A percentile compares a stretch with the other conserved stretches of the same genome.
Conservation (phyloP, 371 early-diverging fungal species). For the Conidiobolus coronatus region DNA sequence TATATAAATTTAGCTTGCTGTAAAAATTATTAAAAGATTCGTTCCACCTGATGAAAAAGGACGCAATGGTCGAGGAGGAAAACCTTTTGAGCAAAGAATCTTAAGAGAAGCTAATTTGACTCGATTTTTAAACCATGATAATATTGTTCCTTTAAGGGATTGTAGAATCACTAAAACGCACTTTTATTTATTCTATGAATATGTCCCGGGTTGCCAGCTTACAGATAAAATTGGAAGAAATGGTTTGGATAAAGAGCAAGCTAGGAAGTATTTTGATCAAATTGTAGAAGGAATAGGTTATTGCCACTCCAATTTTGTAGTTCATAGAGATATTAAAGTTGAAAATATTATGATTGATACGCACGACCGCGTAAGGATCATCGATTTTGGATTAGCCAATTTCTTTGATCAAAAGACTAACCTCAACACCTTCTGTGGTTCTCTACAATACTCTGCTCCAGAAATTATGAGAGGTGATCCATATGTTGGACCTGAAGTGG, state of each 20-base stretch:
- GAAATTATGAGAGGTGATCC: constrained; percentile 7
- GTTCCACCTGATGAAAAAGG: constrained; percentile 1
- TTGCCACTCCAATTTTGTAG: constrained; percentile 5
- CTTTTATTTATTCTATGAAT: constrained; percentile 6
- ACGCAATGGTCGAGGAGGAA: constrained; percentile 3
- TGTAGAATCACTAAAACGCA: constrained; percentile 3
- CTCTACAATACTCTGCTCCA: constrained; percentile 5
- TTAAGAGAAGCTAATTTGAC: constrained; percentile 6
- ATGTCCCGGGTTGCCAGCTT: constrained; percentile 2
- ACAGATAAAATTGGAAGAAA: constrained; percentile 5
- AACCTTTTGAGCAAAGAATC: constrained; percentile 4
- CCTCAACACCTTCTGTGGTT: constrained; percentile 6
- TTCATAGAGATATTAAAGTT: constrained; percentile 7
- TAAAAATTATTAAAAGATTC: constrained; percentile 6
- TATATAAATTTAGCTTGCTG: not conserved
- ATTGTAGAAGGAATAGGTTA: constrained; percentile 4
- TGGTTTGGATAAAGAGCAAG: constrained; percentile 1
- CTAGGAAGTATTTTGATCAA: constrained; percentile 5
- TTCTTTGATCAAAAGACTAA: constrained; percentile 2
- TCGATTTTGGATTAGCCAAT: constrained; percentile 8
- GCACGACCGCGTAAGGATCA: constrained; percentile 1
- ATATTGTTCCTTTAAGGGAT: constrained; percentile 5
- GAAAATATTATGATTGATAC: constrained; percentile 6
- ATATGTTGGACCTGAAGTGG: constrained; percentile 7
- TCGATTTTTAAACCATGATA: constrained; percentile 1